Base-by-base conservation (phyloP, 129 eudicot species). In the Chrysanthemum seticuspe region DNA sequence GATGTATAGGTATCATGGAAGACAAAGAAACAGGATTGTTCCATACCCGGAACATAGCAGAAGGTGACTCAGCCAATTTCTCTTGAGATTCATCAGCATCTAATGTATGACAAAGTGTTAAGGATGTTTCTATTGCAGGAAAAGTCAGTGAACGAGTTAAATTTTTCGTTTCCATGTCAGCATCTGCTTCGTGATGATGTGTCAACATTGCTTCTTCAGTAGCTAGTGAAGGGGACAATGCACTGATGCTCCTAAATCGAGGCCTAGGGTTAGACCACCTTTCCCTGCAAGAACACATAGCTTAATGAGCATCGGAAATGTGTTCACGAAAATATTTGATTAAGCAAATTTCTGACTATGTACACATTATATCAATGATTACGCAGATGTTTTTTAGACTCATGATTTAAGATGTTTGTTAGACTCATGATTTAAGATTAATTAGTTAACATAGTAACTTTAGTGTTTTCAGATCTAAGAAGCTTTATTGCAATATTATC, bases 1-100 rank as follows among this genome's bases (percentile, higher is more conserved):
- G 12, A 68, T 49, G 15, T 27, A 47, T 18, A 13, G 48, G 45
- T 55, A 61, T 36, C 52, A 14, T 14, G 21, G 10, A 67, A 58
- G 15, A 29, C n/a, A 13, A 0, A 57, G 31, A 14, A 64, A 25
- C 13, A 34, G 65, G 52, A 44, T 23, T 71, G 31, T 44, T 45
- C 25, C 45, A 15, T 78, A 90, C 96, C 93, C 74, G 73, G 68
- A 84, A 79, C 74, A 65, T 65, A 52, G 67, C 36, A 77, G 96
- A 77, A 34, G 74, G 72, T 29, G 86, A 64, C 29, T 36, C 60
- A 70, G 76, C 47, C 57, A 77, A 51, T 70, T 65, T 74, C 23
- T 78, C 81, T 27, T 68, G 71, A 48, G 71, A 70, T 55, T 69
- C 55, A 23, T 55, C 63, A 55, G 69, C 47, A 7, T 40, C 47